phyloP scores from a whole-genome alignment of 441 rosid genomes.

The Corymbia calophylla region DNA sequence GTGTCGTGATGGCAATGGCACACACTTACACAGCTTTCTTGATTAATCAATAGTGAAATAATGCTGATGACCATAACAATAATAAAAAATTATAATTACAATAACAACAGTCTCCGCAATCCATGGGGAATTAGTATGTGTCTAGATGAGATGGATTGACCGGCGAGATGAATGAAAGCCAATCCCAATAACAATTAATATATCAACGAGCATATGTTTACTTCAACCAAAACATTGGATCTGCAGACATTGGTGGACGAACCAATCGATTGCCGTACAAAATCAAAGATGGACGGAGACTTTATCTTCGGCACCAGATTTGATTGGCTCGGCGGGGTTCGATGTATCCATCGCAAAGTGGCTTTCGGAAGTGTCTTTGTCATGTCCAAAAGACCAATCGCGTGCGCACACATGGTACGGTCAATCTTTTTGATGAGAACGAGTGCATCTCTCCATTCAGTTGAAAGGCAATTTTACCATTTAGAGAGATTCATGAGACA shows the following conservation, averaged over 20 bases:
- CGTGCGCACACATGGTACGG: fast-evolving
- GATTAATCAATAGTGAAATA: not conserved
- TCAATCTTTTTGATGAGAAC: not conserved
- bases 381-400: not conserved
- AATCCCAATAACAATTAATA: not conserved
- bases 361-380: not conserved
- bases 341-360: fast-evolving
- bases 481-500: not conserved
- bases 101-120: not conserved
- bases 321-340: not conserved
- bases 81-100: too few relatives aligned
- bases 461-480: not conserved
- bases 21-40: not conserved
- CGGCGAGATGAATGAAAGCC: not conserved
- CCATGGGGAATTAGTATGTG: not conserved
- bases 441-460: not conserved
- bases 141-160: not conserved
- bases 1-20: not conserved
- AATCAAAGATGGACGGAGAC: too few relatives aligned
- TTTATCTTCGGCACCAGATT: not conserved
- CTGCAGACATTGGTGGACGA: not conserved
- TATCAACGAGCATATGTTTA: not conserved
- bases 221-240: not conserved
- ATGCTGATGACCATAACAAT: not conserved
- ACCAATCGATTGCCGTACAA: not conserved